A percentile compares a stretch with the other conserved stretches of the same genome.
phyloP scores from a whole-genome alignment of 208 protist genomes.

The Wallacemonas sp. region DNA sequence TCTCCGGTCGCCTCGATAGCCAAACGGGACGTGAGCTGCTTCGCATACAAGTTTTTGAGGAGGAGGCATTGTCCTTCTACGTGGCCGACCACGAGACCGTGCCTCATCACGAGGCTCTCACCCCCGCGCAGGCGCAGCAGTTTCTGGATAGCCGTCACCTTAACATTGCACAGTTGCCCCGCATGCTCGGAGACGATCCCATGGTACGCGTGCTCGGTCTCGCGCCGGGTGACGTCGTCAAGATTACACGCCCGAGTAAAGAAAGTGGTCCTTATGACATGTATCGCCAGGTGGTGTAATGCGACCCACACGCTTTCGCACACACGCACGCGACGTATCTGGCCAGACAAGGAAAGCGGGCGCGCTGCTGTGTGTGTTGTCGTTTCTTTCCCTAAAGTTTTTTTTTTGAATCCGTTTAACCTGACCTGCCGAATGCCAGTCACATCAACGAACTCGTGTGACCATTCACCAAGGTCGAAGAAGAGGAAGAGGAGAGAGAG shows the following conservation, averaged over 20 bases:
- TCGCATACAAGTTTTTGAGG: slow-evolving; percentile 93
- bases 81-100: slow-evolving; percentile 95
- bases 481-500: no score
- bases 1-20: slow-evolving; percentile 51
- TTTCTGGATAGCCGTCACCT: slow-evolving; percentile 87
- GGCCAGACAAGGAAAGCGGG: not conserved
- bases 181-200: slow-evolving; percentile 94
- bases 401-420: slow-evolving; percentile 13
- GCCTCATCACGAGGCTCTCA: slow-evolving; percentile 90
- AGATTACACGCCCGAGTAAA: slow-evolving; percentile 92
- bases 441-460: no score
- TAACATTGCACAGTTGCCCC: slow-evolving; percentile 94
- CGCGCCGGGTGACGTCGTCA: slow-evolving; percentile 88
- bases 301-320: not conserved
- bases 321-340: not conserved
- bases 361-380: slow-evolving; percentile 16
- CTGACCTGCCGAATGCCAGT: no score
- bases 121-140: slow-evolving; percentile 52
- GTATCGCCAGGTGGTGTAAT: slow-evolving; percentile 96
- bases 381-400: slow-evolving; percentile 16
- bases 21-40: slow-evolving; percentile 43
- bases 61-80: slow-evolving; percentile 94
- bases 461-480: no score
- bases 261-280: slow-evolving; percentile 97
- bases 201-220: slow-evolving; percentile 95